Conservation (phyloP, 2,329 filamentous ascomycete genomes). For the Trichoderma sp. region DNA sequence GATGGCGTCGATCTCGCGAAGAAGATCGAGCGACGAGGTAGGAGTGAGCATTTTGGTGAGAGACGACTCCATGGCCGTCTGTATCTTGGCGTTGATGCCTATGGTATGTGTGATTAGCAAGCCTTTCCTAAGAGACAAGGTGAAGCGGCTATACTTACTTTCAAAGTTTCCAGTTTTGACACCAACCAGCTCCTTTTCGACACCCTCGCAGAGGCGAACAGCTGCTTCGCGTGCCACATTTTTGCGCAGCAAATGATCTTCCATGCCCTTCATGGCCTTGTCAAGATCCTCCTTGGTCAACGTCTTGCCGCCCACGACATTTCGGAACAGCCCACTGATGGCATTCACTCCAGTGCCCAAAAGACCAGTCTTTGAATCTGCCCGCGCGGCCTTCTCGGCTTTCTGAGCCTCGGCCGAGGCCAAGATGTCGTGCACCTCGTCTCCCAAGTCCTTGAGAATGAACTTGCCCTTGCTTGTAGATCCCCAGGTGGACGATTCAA, state of each 20-base stretch:
- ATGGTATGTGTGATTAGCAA: background rate
- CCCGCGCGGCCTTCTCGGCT: slow-evolving; percentile 40
- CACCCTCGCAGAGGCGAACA: slow-evolving; percentile 82
- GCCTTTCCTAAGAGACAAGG: too few relatives aligned
- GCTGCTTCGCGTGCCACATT: slow-evolving; percentile 96
- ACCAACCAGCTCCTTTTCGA: slow-evolving; percentile 84
- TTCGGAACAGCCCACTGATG: slow-evolving; percentile 85
- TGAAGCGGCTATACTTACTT: slow-evolving; percentile 38
- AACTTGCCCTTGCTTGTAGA: slow-evolving; percentile 87
- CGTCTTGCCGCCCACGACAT: slow-evolving; percentile 91
- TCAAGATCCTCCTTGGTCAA: slow-evolving; percentile 84
- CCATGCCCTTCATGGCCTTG: slow-evolving; percentile 93
- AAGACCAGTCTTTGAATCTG: slow-evolving; percentile 57
- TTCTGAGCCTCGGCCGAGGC: slow-evolving; percentile 71
- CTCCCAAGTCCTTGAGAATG: slow-evolving; percentile 85
- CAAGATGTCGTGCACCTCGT: slow-evolving; percentile 88
- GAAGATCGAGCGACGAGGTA: slow-evolving; percentile 87
- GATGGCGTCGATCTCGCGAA: slow-evolving; percentile 85
- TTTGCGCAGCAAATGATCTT: slow-evolving; percentile 89
- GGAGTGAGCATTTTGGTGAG: slow-evolving; percentile 94
- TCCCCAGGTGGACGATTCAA: slow-evolving; percentile 80
- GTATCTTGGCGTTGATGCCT: slow-evolving; percentile 76
- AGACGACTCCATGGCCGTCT: slow-evolving; percentile 84
- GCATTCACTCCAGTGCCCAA: slow-evolving; percentile 77
- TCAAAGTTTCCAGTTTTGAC: slow-evolving; percentile 92